A percentile compares a stretch with the other conserved stretches of the same genome.
Evolutionary conservation across 495 filamentous ascomycete species (phyloP).

Genomic region (Chaetomium tenue): DNA sequence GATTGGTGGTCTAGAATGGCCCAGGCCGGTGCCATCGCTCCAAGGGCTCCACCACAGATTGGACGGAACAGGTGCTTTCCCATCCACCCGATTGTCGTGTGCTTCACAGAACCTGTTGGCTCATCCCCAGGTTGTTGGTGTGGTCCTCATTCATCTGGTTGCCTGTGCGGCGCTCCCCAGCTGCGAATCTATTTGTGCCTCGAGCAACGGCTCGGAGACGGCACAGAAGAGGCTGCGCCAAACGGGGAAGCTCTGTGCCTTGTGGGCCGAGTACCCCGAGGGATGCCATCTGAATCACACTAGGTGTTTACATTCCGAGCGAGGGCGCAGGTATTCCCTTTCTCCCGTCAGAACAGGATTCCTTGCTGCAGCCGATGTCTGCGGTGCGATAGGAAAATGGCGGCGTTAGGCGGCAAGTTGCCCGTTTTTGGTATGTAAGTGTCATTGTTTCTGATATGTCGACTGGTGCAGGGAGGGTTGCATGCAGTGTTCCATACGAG

Average conservation of each 20-base stretch:
- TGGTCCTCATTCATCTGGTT: neutral
- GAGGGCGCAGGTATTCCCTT: neutral
- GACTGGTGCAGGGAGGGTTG: neutral
- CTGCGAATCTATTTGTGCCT: neutral
- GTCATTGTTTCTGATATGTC: constrained; percentile 1
- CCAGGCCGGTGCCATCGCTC: neutral
- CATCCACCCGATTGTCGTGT: neutral
- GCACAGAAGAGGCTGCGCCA: constrained; percentile 3
- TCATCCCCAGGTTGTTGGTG: neutral
- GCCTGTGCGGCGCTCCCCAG: constrained; percentile 1
- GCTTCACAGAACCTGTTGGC: neutral
- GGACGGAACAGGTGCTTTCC: neutral
- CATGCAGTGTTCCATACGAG: constrained; percentile 12
- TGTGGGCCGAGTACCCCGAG: neutral
- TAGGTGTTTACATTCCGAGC: neutral
- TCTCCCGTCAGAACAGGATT: neutral
- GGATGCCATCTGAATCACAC: constrained; percentile 6
- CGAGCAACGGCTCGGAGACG: neutral
- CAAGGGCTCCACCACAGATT: constrained; percentile 4
- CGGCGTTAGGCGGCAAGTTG: neutral
- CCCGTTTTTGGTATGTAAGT: neutral
- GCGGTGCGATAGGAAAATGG: constrained; percentile 9
- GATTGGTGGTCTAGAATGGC: neutral
- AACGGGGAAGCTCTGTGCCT: neutral
- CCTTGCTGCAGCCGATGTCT: neutral